phyloP scores from a whole-genome alignment of 73 alveolate species.

The Paramecium octaurelia region DNA sequence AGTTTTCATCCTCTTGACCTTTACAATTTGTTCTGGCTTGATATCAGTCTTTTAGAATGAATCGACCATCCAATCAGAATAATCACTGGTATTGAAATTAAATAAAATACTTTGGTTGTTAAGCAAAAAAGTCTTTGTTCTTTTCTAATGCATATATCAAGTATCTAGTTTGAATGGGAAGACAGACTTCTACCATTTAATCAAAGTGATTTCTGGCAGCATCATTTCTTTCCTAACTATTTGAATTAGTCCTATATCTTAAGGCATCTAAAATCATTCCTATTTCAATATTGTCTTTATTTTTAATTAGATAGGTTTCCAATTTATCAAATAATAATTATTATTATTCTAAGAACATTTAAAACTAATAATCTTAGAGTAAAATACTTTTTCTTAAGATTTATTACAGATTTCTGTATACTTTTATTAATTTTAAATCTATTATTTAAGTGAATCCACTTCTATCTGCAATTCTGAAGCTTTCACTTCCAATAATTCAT shows the following conservation, averaged over 20 bases:
- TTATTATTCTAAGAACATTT: conserved; percentile 47
- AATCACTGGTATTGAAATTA: not conserved
- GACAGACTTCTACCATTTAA: conserved; percentile 55
- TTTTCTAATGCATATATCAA: conserved; percentile 33
- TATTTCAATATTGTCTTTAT: conserved; percentile 46
- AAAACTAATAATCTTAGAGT: not conserved
- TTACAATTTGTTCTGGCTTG: conserved; percentile 32
- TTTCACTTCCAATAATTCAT: conserved; percentile 60
- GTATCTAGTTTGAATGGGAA: conserved; percentile 47
- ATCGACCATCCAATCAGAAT: conserved; percentile 43
- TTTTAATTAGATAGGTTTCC: conserved; percentile 8
- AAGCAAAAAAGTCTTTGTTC: conserved; percentile 31
- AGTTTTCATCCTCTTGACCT: conserved; percentile 7
- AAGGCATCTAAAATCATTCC: conserved; percentile 54
- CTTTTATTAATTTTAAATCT: not conserved
- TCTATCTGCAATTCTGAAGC: conserved; percentile 29
- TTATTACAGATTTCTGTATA: not conserved
- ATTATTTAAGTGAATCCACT: conserved; percentile 46
- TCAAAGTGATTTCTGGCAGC: conserved; percentile 57
- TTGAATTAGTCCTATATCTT: conserved; percentile 56
- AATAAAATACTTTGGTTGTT: conserved; percentile 7
- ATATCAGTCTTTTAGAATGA: conserved; percentile 25
- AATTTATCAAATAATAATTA: conserved; percentile 53
- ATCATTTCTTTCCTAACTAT: conserved; percentile 55
- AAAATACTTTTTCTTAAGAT: conserved; percentile 5